phyloP scores from a whole-genome alignment of 2,329 filamentous ascomycete genomes.

The Lachnellula cervina region DNA sequence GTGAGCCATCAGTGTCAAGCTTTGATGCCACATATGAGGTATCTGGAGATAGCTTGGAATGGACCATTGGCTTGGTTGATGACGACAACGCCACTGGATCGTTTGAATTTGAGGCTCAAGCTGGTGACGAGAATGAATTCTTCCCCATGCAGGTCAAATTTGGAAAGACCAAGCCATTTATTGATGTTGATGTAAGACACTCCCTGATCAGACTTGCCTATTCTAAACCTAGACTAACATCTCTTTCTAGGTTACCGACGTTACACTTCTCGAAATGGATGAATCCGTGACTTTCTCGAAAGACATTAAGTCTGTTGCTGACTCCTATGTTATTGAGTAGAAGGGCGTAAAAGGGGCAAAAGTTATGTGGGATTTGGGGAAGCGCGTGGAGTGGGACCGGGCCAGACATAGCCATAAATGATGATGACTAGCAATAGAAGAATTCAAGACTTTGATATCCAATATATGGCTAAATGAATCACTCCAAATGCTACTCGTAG shows the following conservation, averaged over 20 bases:
- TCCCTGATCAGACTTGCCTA: slow-evolving; percentile 1
- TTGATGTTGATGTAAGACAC: slow-evolving; percentile 84
- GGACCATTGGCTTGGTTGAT: slow-evolving; percentile 84
- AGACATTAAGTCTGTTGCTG: slow-evolving; percentile 71
- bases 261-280: slow-evolving; percentile 67
- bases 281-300: slow-evolving; percentile 80
- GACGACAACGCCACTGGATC: slow-evolving; percentile 77
- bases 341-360: slow-evolving; percentile 24
- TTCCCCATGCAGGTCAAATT: slow-evolving; percentile 96
- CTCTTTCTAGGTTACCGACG: slow-evolving; percentile 54
- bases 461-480: background rate
- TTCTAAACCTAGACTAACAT: slow-evolving; percentile 24
- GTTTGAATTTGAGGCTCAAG: slow-evolving; percentile 93
- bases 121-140: slow-evolving; percentile 85
- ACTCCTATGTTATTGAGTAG: slow-evolving; percentile 73
- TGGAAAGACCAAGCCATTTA: slow-evolving; percentile 76
- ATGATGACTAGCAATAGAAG: slow-evolving; percentile 15
- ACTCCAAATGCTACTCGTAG: background rate
- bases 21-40: slow-evolving; percentile 95
- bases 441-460: background rate
- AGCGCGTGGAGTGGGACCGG: slow-evolving; percentile 23
- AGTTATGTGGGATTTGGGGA: slow-evolving; percentile 10
- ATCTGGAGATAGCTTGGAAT: slow-evolving; percentile 86
- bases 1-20: slow-evolving; percentile 83
- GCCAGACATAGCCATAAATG: slow-evolving; percentile 10